Evolutionary conservation across 2,329 filamentous ascomycete species (phyloP).

Genomic region (Arthrinium puccinioides): DNA sequence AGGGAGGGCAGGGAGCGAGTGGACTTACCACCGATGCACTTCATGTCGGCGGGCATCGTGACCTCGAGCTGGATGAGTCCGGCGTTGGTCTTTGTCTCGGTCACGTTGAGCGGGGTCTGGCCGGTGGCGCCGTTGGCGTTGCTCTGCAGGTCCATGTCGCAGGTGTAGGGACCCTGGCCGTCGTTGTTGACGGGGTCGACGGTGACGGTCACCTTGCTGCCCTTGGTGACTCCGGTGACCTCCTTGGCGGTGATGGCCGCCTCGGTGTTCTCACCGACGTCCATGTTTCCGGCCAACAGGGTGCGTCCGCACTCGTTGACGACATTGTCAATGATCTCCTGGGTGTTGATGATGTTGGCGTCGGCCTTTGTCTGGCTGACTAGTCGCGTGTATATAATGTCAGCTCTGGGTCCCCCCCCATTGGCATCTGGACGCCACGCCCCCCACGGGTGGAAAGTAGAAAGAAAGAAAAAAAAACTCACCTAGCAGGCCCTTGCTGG

Average conservation of each 20-base stretch:
- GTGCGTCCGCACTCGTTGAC: constrained; percentile 58
- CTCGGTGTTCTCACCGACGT: constrained; percentile 49
- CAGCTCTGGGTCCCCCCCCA: too few species aligned
- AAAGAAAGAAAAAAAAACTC: too few species aligned
- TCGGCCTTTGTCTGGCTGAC: constrained; percentile 26
- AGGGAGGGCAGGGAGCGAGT: too few species aligned
- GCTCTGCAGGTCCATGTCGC: constrained; percentile 26
- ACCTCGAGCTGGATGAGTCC: constrained; percentile 24
- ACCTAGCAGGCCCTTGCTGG: constrained; percentile 21
- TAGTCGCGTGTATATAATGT: neutral
- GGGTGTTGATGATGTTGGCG: constrained; percentile 54
- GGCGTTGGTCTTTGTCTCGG: constrained; percentile 24
- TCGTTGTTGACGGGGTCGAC: constrained; percentile 46
- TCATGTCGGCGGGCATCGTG: constrained; percentile 24
- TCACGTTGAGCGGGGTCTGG: constrained; percentile 30
- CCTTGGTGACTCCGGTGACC: constrained; percentile 42
- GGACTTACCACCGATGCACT: constrained; percentile 25
- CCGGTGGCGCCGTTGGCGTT: constrained; percentile 30
- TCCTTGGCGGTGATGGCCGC: constrained; percentile 34
- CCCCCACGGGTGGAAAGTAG: neutral
- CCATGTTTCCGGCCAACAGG: constrained; percentile 52
- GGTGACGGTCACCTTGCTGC: constrained; percentile 35
- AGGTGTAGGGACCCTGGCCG: constrained; percentile 44
- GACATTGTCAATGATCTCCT: constrained; percentile 42
- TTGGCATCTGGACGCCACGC: neutral